Evolutionary conservation across 2,329 filamentous ascomycete species (phyloP), one percentile per base, ranked within the genome.

Genomic region (Xylariaceae sp.): DNA sequence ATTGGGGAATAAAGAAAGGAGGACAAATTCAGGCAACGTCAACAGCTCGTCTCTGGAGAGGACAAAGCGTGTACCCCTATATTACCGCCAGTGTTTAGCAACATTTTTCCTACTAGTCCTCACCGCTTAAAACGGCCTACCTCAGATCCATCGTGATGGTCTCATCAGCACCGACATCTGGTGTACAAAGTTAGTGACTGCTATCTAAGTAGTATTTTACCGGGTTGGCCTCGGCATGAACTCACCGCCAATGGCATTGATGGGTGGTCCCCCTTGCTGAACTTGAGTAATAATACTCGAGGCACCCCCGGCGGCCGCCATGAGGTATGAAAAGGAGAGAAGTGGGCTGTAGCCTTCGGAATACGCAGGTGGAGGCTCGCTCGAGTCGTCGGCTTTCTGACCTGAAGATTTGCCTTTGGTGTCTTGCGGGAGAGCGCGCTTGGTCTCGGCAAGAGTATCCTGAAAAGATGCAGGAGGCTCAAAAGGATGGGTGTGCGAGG

Each of bases 201-300:
- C 22, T 7, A 27, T 27, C 22, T 27, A 4, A 7, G 22, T 27
- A 7, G 22, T 27, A 27, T 27, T 27, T 27, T 7, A 27, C 4
- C 22, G 7, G 22, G 22, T 27, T 27, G 22, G 22, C 22, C 4
- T 6, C 5, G 19, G 11, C 7, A 17, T 27, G 39, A n/a, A 27
- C 78, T 65, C 74, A 90, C 89, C 89, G 82, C 89, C 90, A 53
- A 97, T 78, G 48, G 89, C 87, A 71, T 94, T 95, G 61, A 96
- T 83, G 35, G 91, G 88, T 62, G 90, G 88, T 44, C 87, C 91
- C 58, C 87, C 87, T 73, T 99, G 94, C 68, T 95, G 91, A 62
- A 99, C 94, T 76, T 99, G 94, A 72, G 94, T 99, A 75, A 99
- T 95, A 68, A 99, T 96, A 82, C 94, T 97, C 76, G 91, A 87